Evolutionary conservation across 345 rosid species (phyloP), one percentile per base, ranked within the genome.

Genomic region (Arabis alpina): DNA sequence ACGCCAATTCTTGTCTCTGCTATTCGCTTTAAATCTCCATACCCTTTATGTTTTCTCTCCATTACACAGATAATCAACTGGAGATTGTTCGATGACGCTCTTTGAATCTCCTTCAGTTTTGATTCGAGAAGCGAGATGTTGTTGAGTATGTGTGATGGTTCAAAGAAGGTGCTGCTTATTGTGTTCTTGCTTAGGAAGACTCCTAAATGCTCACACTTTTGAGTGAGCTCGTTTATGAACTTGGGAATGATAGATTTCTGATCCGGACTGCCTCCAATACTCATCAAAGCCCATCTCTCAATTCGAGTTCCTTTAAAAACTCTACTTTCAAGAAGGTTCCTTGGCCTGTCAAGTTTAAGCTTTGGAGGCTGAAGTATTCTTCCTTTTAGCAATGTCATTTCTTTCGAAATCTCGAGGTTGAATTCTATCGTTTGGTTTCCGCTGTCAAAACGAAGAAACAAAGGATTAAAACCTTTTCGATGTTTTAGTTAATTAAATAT

Each of bases 1-100:
- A 93, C 91, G 10, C 98, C 98, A 2, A 91, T 85, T 41, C 82
- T 82, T 10, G 98, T 93, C 77, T 93, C 98, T 0, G 97, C 97
- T 71, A 93, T 93, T 36, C 97, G 69, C 76, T 93, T 93, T 83
- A 93, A 73, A 66, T 91, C 94, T 19, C 84, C 98, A 24, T 93
- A 93, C 28, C 96, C 98, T 80, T 84, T 86, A 80, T 93, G 99
- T 71, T 89, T 91, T 66, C 81, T 89, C 85, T 93, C 99, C 99
- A 93, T 91, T 61, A 93, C 66, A 66, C 97, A 91, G 45, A 93
- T 68, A 23, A 93, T 86, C 50, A 93, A 79, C 82, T 91, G 96
- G 58, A 93, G 96, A 72, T 81, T 79, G 80, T 81, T 82, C 5
- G 82, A 81, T 4, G 94, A 86, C 1, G 90, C 85, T 71, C 76